Evolutionary conservation across 2,329 filamentous ascomycete genomes (phyloP).

Genomic region (Claviceps maximensis): DNA sequence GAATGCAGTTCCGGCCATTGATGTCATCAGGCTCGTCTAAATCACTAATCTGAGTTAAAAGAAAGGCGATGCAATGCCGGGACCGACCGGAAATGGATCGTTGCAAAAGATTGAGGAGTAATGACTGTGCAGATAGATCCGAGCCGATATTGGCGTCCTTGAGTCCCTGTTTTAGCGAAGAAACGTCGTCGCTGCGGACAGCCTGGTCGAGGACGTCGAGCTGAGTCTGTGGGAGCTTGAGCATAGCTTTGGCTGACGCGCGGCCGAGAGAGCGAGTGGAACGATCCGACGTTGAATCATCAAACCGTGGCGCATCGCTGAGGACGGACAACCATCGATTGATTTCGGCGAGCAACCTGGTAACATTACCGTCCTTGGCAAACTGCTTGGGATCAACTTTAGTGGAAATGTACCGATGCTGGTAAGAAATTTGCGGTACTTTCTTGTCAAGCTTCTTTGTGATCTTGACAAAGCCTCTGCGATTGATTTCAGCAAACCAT

Average conservation of each 20-base stretch:
- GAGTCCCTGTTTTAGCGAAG: slow-evolving; percentile 42
- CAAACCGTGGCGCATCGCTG: slow-evolving; percentile 60
- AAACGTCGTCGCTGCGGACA: slow-evolving; percentile 54
- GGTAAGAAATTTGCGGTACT: slow-evolving; percentile 59
- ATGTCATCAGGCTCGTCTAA: slow-evolving; percentile 85
- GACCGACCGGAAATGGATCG: slow-evolving; percentile 59
- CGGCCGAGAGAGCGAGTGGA: slow-evolving; percentile 67
- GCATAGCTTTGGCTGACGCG: slow-evolving; percentile 59
- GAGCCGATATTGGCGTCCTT: slow-evolving; percentile 37
- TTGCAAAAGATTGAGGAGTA: slow-evolving; percentile 73
- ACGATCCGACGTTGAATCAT: slow-evolving; percentile 61
- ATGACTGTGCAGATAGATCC: slow-evolving; percentile 36
- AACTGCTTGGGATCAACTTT: slow-evolving; percentile 86
- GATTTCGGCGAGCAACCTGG: slow-evolving; percentile 44
- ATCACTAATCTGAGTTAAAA: slow-evolving; percentile 55
- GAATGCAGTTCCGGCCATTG: slow-evolving; percentile 85
- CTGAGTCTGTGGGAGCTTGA: slow-evolving; percentile 55
- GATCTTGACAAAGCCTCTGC: slow-evolving; percentile 91
- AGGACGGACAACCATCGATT: slow-evolving; percentile 86
- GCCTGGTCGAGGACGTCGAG: slow-evolving; percentile 62
- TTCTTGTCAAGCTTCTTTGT: slow-evolving; percentile 99
- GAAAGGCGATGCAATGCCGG: slow-evolving; percentile 53
- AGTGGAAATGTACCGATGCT: slow-evolving; percentile 75
- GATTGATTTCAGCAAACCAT: slow-evolving; percentile 97
- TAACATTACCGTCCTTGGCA: slow-evolving; percentile 52